Evolutionary conservation across 306 rosid genomes (phyloP), one percentile per base, ranked within the genome.

Genomic region (Acacia acuminata): DNA sequence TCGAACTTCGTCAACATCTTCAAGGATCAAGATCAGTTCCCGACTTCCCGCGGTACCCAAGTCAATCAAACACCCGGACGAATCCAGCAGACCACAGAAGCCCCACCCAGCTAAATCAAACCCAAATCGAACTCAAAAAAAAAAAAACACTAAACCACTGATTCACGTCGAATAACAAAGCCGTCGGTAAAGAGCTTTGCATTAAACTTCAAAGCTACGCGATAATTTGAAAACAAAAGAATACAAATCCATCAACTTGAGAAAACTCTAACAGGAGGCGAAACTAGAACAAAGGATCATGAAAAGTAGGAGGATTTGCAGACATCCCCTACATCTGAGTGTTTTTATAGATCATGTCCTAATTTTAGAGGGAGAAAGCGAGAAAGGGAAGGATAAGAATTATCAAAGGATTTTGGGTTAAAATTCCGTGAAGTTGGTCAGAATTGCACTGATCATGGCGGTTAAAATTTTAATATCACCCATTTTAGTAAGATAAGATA

Each of bases 1-100:
- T 95, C 98, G 77, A 95, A 93, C 89, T 95, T 95, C 43, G 98
- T 95, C 97, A 95, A 84, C 98, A 95, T 95, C 89, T 88, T 89
- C 75, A 66, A 15, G 2, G 70, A 40, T 76, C 38, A 60, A 56
- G 15, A 56, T 76, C 51, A 27, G 25, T 74, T 5, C 24, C 22
- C 22, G 1, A 38, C 42, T 38, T 48, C 5, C 16, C 53, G 4
- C 53, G 43, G 53, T 12, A 75, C 43, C 42, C 43, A 61, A 61
- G 5, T 51, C 71, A 61, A 58, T n/a, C 16, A 15, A 40, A 51
- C 6, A 5, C 45, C 55, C 34, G 13, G 14, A 2, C 17, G 10
- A 43, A 44, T 25, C 30, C 51, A 44, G 32, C 3, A 53, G 48
- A 73, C 51, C 75, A 80, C 22, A 25, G 25, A 22, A 30, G n/a